Base-by-base conservation (phyloP, 192 early-diverging fungal species). In the Linnemannia zychae region DNA sequence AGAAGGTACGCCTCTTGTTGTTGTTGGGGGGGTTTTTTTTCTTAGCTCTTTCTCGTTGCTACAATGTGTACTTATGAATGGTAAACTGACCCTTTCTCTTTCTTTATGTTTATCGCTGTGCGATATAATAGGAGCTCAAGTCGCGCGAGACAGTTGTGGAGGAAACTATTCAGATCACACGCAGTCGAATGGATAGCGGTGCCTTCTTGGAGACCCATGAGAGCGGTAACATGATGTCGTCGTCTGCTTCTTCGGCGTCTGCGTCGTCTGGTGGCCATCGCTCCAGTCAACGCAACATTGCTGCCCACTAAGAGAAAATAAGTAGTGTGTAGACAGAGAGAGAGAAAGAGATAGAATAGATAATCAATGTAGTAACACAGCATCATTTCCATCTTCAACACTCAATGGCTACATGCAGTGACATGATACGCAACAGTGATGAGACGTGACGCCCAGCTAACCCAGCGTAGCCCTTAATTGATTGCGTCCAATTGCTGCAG, bases 111-210 rank as follows among this genome's bases (percentile, higher is more conserved):
- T 22, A 5, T 47, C 22, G n/a, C n/a, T n/a, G n/a, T 34, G 7
- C 16, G 0, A 60, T 24, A 13, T 17, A 28, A 18, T 74, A 80
- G 78, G 72, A 81, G 49, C 48, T 81, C n/a, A 81, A 75, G 49
- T 63, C 67, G 28, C 65, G 79, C 16, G 72, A 66, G 50, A 33
- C 50, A 1, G 52, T 71, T 13, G 68, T 75, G 40, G 74, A 75
- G 50, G 79, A 75, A 44, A 81, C 50, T 0, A 75, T 81, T 37
- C 49, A 48, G 31, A 49, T 50, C 2, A 65, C 67, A 1, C 79
- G 79, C 22, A 65, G 28, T 17, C 79, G 79, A 4, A 70, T 81
- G 74, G 79, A 81, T 13, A 81, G 79, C 24, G 79, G 79, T 13
- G 53, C 68, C 17, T 81, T 81, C 34, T 24, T 75, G 50, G 77